Conservation (phyloP, 2,329 filamentous ascomycete species). For the Purpureocillium takamizusanense region DNA sequence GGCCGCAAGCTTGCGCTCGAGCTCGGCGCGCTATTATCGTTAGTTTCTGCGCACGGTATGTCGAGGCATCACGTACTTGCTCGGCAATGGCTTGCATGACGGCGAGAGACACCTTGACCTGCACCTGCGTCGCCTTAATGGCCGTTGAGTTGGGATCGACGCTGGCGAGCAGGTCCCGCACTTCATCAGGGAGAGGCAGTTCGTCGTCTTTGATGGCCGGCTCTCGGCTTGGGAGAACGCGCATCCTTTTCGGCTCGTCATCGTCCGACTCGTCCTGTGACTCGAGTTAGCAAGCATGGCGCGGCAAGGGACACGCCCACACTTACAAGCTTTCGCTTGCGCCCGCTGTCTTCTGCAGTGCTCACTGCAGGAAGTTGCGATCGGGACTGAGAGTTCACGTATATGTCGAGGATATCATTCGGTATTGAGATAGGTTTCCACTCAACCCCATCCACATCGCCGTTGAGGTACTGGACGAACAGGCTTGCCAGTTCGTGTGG, state of each 20-base stretch:
- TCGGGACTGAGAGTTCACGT: conserved; percentile 25
- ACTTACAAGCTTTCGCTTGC: conserved; percentile 42
- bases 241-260: conserved; percentile 18
- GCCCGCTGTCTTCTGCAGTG: conserved; percentile 16
- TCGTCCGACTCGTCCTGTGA: conserved; percentile 23
- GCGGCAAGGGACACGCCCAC: neutral
- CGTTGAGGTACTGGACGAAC: conserved; percentile 37
- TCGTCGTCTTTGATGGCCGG: conserved; percentile 13
- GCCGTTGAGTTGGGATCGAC: conserved; percentile 7
- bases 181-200: conserved; percentile 21
- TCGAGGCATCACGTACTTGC: conserved; percentile 19
- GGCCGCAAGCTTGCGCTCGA: conserved; percentile 16
- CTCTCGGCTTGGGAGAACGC: conserved; percentile 13
- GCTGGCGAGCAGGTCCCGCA: conserved; percentile 19
- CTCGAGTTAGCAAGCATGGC: conserved; percentile 1
- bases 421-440: conserved; percentile 41
- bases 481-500: conserved; percentile 36
- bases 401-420: conserved; percentile 39
- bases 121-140: conserved; percentile 10
- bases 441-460: conserved; percentile 22
- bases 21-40: conserved; percentile 19
- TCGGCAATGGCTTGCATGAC: conserved; percentile 29
- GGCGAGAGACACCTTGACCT: conserved; percentile 18
- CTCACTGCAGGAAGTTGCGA: conserved; percentile 17
- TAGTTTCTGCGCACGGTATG: conserved; percentile 5